Percentiles rank a stretch among this genome's conserved stretches.
These are phyloP conservation scores for Sarcodon aspratus DNA, from an alignment of 768 basidiomycete genomes.

Conservation along the genomic window DNA sequence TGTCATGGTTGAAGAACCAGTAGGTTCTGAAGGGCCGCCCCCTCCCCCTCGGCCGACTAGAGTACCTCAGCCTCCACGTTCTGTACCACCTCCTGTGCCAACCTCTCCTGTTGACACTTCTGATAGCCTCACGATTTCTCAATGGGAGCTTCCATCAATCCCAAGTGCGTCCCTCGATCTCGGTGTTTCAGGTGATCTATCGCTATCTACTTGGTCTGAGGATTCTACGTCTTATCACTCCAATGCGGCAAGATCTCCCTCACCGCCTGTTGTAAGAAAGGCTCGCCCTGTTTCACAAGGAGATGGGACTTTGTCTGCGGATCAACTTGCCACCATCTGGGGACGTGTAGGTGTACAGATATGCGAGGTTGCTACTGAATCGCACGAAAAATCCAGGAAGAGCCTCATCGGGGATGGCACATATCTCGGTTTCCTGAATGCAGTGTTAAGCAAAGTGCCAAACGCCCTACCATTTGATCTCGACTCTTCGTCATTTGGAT, in stretches of 20 bases:
- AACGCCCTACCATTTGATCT: slow-evolving; percentile 34
- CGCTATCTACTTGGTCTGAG: slow-evolving; percentile 51
- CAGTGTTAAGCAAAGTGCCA: slow-evolving; percentile 56
- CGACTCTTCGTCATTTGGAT: slow-evolving; percentile 44
- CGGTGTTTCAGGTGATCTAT: slow-evolving; percentile 36
- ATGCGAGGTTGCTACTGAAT: slow-evolving; percentile 50
- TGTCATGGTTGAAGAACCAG: slow-evolving; percentile 19
- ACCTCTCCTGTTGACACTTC: slow-evolving; percentile 19
- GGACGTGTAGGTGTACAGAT: slow-evolving; percentile 67
- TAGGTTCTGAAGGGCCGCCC: slow-evolving; percentile 22
- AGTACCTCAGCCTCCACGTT: slow-evolving; percentile 20
- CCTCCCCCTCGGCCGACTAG: slow-evolving; percentile 36
- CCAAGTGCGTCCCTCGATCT: slow-evolving; percentile 45
- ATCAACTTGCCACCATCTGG: slow-evolving; percentile 63
- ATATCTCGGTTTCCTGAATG: slow-evolving; percentile 64
- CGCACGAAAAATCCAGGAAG: slow-evolving; percentile 71
- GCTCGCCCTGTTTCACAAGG: background rate
- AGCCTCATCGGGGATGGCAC: slow-evolving; percentile 77
- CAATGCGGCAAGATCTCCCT: slow-evolving; percentile 10
- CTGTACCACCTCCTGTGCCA: slow-evolving; percentile 28
- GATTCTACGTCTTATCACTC: slow-evolving; percentile 29
- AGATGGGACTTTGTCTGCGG: slow-evolving; percentile 34
- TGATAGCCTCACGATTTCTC: slow-evolving; percentile 28
- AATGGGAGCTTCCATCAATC: slow-evolving; percentile 60
- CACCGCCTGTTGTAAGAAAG: slow-evolving; percentile 14